Evolutionary conservation across 169 alveolate genomes (phyloP).

Genomic region (Eimeria sp.): DNA sequence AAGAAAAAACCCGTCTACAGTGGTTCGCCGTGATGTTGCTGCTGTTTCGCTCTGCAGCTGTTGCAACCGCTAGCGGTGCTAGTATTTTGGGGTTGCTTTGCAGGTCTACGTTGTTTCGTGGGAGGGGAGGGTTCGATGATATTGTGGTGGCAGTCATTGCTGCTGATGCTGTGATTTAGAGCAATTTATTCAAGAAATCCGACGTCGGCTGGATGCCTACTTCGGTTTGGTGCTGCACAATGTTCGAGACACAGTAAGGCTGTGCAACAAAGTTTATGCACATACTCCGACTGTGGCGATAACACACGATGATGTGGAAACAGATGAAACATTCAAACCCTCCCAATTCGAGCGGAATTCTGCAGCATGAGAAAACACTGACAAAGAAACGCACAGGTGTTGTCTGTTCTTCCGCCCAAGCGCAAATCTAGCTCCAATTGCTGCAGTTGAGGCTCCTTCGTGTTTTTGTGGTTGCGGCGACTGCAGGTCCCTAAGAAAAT

Average conservation of each 20-base stretch:
- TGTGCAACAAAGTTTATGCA: background rate
- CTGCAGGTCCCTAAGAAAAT: slow-evolving; percentile 96
- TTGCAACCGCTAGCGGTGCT: background rate
- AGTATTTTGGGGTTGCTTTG: background rate
- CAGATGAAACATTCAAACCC: background rate
- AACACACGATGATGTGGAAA: background rate
- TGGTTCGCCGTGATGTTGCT: slow-evolving; percentile 12
- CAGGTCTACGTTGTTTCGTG: background rate
- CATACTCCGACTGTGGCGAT: background rate
- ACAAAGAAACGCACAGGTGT: background rate
- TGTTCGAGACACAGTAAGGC: slow-evolving; percentile 96
- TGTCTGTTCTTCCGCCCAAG: background rate
- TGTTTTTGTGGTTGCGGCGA: background rate
- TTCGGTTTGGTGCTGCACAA: slow-evolving; percentile 97
- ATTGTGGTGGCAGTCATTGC: background rate
- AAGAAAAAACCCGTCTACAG: slow-evolving; percentile 67
- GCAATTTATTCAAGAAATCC: slow-evolving; percentile 95
- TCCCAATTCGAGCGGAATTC: background rate
- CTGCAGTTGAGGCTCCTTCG: background rate
- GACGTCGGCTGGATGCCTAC: slow-evolving; percentile 97
- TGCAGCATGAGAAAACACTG: background rate
- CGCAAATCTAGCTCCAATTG: background rate
- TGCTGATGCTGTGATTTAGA: slow-evolving; percentile 70
- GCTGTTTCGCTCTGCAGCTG: background rate
- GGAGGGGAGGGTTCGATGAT: background rate